Evolutionary conservation across 164 flowering plant genomes (phyloP), one percentile per base, ranked within the genome.

Genomic region (Tinospora cordifolia): DNA sequence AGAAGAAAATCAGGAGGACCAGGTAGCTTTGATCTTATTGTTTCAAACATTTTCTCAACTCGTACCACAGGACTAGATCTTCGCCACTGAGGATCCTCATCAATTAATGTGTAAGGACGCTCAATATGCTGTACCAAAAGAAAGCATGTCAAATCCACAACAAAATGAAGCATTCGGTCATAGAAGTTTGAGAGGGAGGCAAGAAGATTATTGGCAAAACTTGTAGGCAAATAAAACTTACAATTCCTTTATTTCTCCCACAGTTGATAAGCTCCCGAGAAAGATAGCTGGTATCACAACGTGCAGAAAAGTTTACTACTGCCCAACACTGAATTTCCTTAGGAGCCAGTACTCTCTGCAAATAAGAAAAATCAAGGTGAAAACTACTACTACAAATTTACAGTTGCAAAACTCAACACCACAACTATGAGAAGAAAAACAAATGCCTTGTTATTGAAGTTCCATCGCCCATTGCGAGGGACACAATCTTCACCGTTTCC

Each of bases 391-490:
- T 21, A n/a, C 1, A 71, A 58, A 8, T 22, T 19, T 21, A n/a
- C 1, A 71, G 44, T 13, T 22, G 22, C 6, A 62, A 47, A 59
- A 64, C n/a, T 34, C 19, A 46, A 64, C 15, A 30, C 36, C 27
- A 25, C 25, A 51, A 51, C 19, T 17, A 66, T 57, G 57, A 54
- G n/a, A 71, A 58, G 9, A 30, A 4, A 25, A 66, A 36, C 14
- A 6, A 34, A 34, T 71, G 84, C 94, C 92, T 88, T 87, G 72
- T 85, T 87, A 26, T 87, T 89, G 68, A 84, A 88, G 75, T 85
- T 88, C 97, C 94, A 91, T 26, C 94, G 71, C 17, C 97, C 97
- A 79, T 85, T 83, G 12, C 74, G 79, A 38, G 97, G 93, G 27
- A 81, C 22, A 74, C 83, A 88, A 58, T 85, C 89, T 73, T 82